Evolutionary conservation across 768 basidiomycete species (phyloP).

Genomic region (Boletus rubroflammeus): DNA sequence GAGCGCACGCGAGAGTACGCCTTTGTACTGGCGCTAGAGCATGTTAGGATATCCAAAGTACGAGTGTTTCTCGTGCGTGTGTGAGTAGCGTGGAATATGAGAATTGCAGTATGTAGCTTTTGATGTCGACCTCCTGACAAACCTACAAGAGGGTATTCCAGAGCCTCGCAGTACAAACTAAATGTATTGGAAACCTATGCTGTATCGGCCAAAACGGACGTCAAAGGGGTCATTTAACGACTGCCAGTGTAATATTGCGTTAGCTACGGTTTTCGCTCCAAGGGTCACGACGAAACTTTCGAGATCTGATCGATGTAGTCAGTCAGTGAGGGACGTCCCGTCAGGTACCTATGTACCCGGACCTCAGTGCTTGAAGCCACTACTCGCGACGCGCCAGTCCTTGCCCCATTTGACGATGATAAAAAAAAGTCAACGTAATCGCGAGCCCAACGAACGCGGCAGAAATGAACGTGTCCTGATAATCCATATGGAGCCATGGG

Average conservation of each 20-base stretch:
- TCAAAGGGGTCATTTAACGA: not conserved
- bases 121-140: not conserved
- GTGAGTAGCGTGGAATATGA: not conserved
- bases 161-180: not conserved
- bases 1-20: slow-evolving; percentile 30
- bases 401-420: slow-evolving; percentile 16
- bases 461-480: slow-evolving; percentile 16
- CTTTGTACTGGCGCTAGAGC: slow-evolving; percentile 36
- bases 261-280: not conserved
- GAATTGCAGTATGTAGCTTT: not conserved
- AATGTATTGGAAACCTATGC: not conserved
- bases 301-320: not conserved
- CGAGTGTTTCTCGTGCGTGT: not conserved
- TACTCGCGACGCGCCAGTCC: slow-evolving; percentile 15
- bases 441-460: slow-evolving; percentile 17
- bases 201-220: not conserved
- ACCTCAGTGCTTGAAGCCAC: slow-evolving; percentile 9
- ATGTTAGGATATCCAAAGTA: not conserved
- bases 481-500: slow-evolving; percentile 22
- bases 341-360: not conserved
- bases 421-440: slow-evolving; percentile 20
- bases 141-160: not conserved
- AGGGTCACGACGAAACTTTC: not conserved
- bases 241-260: not conserved
- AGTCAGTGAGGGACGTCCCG: not conserved